phyloP scores from a whole-genome alignment of 2,329 filamentous ascomycete genomes.

The Orbilia oligospora region DNA sequence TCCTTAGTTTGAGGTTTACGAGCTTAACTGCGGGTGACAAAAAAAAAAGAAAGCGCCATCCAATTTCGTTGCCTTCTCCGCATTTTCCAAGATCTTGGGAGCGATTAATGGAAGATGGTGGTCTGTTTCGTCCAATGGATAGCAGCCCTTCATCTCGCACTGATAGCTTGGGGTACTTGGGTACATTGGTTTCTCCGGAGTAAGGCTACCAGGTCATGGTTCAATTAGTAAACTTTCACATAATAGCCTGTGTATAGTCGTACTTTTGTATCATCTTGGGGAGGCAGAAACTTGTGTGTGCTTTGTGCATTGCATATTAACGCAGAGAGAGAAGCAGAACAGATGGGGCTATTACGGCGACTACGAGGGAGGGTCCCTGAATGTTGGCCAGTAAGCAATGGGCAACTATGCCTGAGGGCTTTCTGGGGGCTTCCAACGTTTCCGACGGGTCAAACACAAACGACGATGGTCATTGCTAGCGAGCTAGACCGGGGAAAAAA shows the following conservation, averaged over 20 bases:
- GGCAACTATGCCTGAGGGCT: conserved; percentile 26
- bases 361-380: conserved; percentile 45
- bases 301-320: conserved; percentile 52
- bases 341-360: conserved; percentile 51
- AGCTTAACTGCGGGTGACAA: conserved; percentile 14
- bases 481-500: conserved; percentile 1
- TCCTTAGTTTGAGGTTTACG: conserved; percentile 27
- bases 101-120: conserved; percentile 30
- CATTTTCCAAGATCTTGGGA: conserved; percentile 55
- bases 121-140: conserved; percentile 50
- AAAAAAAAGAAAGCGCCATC: conserved; percentile 38
- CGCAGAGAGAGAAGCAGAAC: conserved; percentile 10
- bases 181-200: conserved; percentile 12
- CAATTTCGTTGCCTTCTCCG: conserved; percentile 53
- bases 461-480: conserved; percentile 29
- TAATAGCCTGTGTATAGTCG: conserved; percentile 41
- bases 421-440: conserved; percentile 41
- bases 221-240: conserved; percentile 41
- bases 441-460: conserved; percentile 35
- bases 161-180: no score
- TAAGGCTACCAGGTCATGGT: conserved; percentile 41
- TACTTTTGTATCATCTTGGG: conserved; percentile 33
- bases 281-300: conserved; percentile 29
- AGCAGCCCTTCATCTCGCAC: conserved; percentile 49
- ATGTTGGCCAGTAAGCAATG: conserved; percentile 43